Percentiles rank a stretch among this genome's conserved stretches.
phyloP scores from a whole-genome alignment of 192 early-diverging fungal genomes.

The Coemansia sp. region DNA sequence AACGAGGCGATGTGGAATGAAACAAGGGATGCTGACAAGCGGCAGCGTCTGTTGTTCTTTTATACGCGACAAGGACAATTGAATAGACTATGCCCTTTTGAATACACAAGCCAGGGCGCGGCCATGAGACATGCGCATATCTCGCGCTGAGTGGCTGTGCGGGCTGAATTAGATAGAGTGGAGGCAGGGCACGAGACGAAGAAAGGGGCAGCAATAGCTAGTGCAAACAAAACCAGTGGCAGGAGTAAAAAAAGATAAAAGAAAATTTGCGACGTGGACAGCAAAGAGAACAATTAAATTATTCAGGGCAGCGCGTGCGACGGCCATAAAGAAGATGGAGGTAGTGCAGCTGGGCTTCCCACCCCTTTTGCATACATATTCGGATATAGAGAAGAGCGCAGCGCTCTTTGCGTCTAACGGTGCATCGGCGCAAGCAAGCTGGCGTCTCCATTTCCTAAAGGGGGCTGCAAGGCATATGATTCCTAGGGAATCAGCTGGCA shows the following conservation, averaged over 20 bases:
- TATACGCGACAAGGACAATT: neutral
- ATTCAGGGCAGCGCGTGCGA: neutral
- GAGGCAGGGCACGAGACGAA: neutral
- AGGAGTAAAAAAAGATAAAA: neutral
- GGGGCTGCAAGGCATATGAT: neutral
- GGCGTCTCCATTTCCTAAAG: neutral
- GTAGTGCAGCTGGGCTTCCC: neutral
- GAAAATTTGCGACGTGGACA: neutral
- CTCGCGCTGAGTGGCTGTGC: neutral
- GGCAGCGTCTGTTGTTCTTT: neutral
- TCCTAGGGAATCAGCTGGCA: slow-evolving; percentile 3
- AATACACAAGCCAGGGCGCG: neutral
- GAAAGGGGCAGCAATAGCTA: neutral
- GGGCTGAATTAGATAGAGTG: neutral
- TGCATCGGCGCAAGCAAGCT: neutral
- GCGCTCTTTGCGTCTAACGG: neutral
- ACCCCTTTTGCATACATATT: slow-evolving; percentile 4
- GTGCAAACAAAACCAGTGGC: neutral
- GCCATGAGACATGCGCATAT: neutral
- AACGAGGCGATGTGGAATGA: neutral
- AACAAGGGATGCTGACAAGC: neutral
- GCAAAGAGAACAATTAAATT: neutral
- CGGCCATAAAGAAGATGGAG: neutral
- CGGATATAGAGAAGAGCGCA: neutral
- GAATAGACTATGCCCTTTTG: neutral